Conservation (phyloP, 495 filamentous ascomycete genomes). For the Tuber borchii region DNA sequence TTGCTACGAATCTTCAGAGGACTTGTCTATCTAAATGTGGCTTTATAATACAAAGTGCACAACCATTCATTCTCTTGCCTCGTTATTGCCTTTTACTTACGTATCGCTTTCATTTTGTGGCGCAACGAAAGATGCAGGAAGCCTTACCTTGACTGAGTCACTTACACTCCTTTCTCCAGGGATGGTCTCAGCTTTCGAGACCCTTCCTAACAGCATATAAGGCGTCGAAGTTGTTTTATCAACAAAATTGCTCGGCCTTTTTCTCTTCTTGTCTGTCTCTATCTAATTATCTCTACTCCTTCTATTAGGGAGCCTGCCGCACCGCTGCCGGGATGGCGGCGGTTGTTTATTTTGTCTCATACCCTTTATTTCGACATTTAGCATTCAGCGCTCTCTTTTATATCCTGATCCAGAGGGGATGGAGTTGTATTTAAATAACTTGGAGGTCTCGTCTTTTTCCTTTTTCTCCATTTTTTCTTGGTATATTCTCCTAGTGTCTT, state of each 20-base stretch:
- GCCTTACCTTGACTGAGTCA: background rate
- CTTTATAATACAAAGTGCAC: background rate
- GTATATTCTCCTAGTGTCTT: background rate
- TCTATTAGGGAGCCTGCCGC: background rate
- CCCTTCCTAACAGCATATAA: background rate
- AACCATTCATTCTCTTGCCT: background rate
- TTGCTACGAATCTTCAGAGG: conserved; percentile 44
- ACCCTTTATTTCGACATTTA: background rate
- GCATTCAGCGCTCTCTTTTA: background rate
- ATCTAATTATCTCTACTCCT: background rate
- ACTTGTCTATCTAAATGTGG: conserved; percentile 20
- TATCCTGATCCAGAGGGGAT: background rate
- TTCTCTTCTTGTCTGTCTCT: background rate
- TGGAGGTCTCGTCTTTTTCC: background rate
- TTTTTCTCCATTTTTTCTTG: background rate
- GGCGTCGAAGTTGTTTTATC: background rate
- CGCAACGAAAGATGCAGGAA: background rate
- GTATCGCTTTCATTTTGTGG: background rate
- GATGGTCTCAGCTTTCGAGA: background rate
- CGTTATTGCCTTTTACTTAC: background rate
- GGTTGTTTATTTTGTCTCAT: background rate
- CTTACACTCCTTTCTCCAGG: background rate
- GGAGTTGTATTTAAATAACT: background rate
- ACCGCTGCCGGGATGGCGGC: background rate
- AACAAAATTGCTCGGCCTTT: background rate